Conservation (phyloP, 768 basidiomycete genomes). For the Cyathus striatus region DNA sequence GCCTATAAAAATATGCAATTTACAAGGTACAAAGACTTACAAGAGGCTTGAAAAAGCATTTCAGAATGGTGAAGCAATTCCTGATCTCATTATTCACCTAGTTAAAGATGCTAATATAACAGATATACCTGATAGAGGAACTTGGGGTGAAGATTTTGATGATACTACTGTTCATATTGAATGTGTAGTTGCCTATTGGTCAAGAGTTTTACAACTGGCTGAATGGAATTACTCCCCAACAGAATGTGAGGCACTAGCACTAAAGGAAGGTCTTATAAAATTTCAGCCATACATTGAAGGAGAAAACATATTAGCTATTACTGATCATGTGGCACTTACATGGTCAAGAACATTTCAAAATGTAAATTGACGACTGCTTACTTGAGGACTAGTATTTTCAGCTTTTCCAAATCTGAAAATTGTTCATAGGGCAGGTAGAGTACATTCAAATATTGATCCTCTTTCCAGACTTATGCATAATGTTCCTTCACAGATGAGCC, state of each 20-base stretch:
- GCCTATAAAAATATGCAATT: constrained; percentile 15
- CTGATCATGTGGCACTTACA: too few species aligned
- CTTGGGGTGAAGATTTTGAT: constrained; percentile 19
- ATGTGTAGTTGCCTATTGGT: constrained; percentile 10
- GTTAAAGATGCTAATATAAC: constrained; percentile 12
- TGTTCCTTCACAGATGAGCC: constrained; percentile 13
- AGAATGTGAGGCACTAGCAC: too few species aligned
- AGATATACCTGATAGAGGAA: constrained; percentile 8
- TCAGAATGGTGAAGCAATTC: constrained; percentile 18
- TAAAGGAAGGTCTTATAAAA: too few species aligned
- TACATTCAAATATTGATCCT: too few species aligned
- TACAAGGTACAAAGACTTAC: constrained; percentile 19
- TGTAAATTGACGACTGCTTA: too few species aligned
- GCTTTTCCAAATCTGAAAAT: constrained; percentile 25
- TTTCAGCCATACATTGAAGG: too few species aligned
- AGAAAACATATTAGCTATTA: too few species aligned
- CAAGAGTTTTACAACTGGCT: too few species aligned
- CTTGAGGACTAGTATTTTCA: too few species aligned
- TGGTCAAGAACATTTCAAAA: too few species aligned
- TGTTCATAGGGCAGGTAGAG: constrained; percentile 30
- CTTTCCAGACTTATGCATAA: constrained; percentile 22
- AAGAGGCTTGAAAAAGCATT: too few species aligned
- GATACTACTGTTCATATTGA: constrained; percentile 23
- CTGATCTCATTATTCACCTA: constrained; percentile 11
- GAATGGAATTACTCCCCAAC: too few species aligned